These are phyloP conservation scores for Candida namnaoensis DNA, from an alignment of 805 yeast species.

Conservation along the genomic window DNA sequence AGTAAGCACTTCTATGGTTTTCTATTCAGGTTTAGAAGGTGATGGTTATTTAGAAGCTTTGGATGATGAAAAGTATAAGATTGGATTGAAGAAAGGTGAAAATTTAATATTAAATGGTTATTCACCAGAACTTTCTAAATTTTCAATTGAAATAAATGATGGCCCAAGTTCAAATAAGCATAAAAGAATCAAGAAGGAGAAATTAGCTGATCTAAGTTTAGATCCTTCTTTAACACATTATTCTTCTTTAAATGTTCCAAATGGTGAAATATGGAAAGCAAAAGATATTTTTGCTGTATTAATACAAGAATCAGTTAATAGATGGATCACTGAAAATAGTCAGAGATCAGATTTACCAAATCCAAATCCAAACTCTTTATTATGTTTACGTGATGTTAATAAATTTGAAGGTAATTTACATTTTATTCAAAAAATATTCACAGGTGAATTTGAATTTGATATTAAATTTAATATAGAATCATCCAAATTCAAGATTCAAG, in stretches of 20 bases:
- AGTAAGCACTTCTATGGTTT: slow-evolving; percentile 55
- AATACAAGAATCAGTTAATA: slow-evolving; percentile 58
- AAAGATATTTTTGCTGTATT: slow-evolving; percentile 64
- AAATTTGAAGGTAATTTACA: slow-evolving; percentile 70
- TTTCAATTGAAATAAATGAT: slow-evolving; percentile 50
- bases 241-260: slow-evolving; percentile 61
- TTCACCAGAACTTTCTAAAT: slow-evolving; percentile 60
- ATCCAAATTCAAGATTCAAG: slow-evolving; percentile 30
- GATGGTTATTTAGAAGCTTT: slow-evolving; percentile 33
- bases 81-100: slow-evolving; percentile 23
- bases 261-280: slow-evolving; percentile 68
- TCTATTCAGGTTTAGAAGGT: slow-evolving; percentile 75
- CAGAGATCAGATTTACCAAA: slow-evolving; percentile 19
- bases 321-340: slow-evolving; percentile 21
- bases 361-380: slow-evolving; percentile 30
- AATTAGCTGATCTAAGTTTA: slow-evolving; percentile 28
- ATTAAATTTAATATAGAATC: slow-evolving; percentile 45
- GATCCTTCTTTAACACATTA: slow-evolving; percentile 62
- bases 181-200: slow-evolving; percentile 21
- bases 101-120: slow-evolving; percentile 37
- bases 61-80: slow-evolving; percentile 19
- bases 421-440: slow-evolving; percentile 65
- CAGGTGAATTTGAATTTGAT: slow-evolving; percentile 71
- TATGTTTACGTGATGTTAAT: slow-evolving; percentile 49
- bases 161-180: slow-evolving; percentile 39